Evolutionary conservation across 2,329 filamentous ascomycete species (phyloP).

Genomic region (Kalmusia sp.): DNA sequence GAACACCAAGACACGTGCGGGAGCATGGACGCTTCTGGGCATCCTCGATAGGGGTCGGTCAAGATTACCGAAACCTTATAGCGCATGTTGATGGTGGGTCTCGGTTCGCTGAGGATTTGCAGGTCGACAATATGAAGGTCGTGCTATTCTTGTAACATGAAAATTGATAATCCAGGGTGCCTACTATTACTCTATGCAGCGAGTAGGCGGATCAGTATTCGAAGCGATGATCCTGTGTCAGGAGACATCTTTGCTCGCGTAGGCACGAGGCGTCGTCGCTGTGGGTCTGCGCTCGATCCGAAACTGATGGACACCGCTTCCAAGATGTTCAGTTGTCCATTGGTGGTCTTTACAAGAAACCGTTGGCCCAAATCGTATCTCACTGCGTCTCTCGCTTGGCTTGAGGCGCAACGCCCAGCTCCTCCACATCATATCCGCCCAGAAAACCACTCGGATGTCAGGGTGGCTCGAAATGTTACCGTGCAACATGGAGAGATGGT

Average conservation of each 20-base stretch:
- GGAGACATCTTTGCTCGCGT: neutral
- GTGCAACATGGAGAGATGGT: too few species aligned
- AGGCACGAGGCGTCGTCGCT: neutral
- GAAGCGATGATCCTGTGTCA: neutral
- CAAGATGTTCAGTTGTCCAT: neutral
- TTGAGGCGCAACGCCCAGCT: neutral
- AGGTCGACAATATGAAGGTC: neutral
- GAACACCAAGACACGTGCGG: neutral
- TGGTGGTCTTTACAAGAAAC: neutral
- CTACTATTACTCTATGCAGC: too few species aligned
- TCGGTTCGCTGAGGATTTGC: neutral
- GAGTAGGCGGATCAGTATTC: too few species aligned
- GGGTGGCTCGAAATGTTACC: neutral
- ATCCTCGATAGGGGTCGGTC: conserved; percentile 6
- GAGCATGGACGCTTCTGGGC: neutral
- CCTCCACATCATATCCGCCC: neutral
- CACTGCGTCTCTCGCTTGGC: conserved; percentile 4
- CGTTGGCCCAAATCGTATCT: neutral
- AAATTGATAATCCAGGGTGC: neutral
- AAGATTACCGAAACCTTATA: conserved; percentile 4
- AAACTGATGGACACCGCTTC: neutral
- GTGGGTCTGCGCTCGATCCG: neutral
- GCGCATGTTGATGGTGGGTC: neutral
- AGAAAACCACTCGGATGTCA: neutral
- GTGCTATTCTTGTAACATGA: neutral